phyloP scores from a whole-genome alignment of 2,329 filamentous ascomycete species.

The Rhynchosporium graminicola region DNA sequence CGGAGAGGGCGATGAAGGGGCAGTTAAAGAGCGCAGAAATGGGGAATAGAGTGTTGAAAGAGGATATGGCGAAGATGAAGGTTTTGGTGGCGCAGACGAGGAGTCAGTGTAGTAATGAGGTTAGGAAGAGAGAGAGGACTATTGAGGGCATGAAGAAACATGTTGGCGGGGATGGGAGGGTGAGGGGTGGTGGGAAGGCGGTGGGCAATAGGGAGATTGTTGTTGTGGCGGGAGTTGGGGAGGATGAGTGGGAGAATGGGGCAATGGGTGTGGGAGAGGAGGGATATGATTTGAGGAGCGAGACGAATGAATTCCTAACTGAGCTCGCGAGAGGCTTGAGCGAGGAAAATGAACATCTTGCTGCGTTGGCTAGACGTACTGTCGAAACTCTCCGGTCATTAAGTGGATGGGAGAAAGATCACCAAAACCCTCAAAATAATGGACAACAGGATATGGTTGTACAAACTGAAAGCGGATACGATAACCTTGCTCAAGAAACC shows the following conservation, averaged over 20 bases:
- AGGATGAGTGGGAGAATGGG: slow-evolving; percentile 27
- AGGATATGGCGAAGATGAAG: slow-evolving; percentile 80
- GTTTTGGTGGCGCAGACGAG: slow-evolving; percentile 79
- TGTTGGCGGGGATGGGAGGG: slow-evolving; percentile 66
- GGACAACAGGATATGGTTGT: slow-evolving; percentile 27
- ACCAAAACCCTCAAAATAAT: slow-evolving; percentile 34
- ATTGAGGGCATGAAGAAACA: slow-evolving; percentile 88
- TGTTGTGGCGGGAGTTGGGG: slow-evolving; percentile 55
- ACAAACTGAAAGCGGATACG: slow-evolving; percentile 49
- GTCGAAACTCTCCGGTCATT: slow-evolving; percentile 71
- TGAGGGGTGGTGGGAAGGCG: slow-evolving; percentile 57
- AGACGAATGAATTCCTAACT: slow-evolving; percentile 90
- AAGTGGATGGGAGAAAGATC: slow-evolving; percentile 55
- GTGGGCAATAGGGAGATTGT: slow-evolving; percentile 58
- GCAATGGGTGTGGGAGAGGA: slow-evolving; percentile 48
- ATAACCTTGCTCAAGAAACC: slow-evolving; percentile 71
- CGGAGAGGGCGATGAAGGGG: slow-evolving; percentile 68
- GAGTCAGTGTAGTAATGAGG: slow-evolving; percentile 83
- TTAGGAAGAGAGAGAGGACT: slow-evolving; percentile 86
- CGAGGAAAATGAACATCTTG: slow-evolving; percentile 86
- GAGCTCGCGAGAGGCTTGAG: slow-evolving; percentile 79
- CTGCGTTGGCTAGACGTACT: slow-evolving; percentile 70
- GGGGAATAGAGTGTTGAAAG: slow-evolving; percentile 74
- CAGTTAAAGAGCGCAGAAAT: slow-evolving; percentile 75
- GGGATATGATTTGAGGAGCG: slow-evolving; percentile 72